A percentile compares a stretch with the other conserved stretches of the same genome.
These are phyloP conservation scores for Crithidia expoeki DNA, from an alignment of 208 protist genomes.

Conservation along the genomic window DNA sequence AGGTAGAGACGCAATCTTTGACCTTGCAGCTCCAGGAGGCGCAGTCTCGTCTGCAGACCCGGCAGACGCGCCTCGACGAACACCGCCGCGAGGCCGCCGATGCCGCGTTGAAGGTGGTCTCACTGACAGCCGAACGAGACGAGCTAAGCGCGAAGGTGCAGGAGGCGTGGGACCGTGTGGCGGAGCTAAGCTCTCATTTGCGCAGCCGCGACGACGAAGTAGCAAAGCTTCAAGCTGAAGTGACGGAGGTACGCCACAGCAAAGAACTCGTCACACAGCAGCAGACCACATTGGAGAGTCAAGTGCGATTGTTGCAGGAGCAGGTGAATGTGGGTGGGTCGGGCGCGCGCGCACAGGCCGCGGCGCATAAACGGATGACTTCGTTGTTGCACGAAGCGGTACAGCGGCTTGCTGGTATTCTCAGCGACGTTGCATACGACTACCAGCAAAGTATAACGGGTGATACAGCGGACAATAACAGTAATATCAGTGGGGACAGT, in stretches of 20 bases:
- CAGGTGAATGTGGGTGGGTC: neutral
- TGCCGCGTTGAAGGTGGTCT: constrained; percentile 36
- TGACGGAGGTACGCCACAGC: constrained; percentile 9
- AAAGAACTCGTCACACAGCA: constrained; percentile 29
- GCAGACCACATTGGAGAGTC: constrained; percentile 14
- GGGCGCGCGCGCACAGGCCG: neutral
- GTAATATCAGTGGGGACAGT: neutral
- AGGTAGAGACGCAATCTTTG: constrained; percentile 36
- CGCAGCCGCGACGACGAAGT: constrained; percentile 30
- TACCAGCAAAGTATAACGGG: constrained; percentile 22
- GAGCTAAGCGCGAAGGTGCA: constrained; percentile 57
- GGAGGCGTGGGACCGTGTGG: constrained; percentile 66
- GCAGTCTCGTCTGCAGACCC: constrained; percentile 33
- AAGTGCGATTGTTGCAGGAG: constrained; percentile 18
- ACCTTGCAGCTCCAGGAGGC: constrained; percentile 44
- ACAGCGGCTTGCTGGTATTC: constrained; percentile 19
- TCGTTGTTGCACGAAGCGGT: constrained; percentile 12
- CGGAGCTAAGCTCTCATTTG: constrained; percentile 35
- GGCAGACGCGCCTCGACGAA: constrained; percentile 36
- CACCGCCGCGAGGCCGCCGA: constrained; percentile 47
- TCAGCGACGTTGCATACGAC: constrained; percentile 27
- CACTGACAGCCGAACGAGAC: constrained; percentile 64
- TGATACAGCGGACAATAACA: neutral
- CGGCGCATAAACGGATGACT: constrained; percentile 11
- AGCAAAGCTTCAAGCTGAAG: constrained; percentile 30